phyloP scores from a whole-genome alignment of 805 yeast genomes.

The Candida orba region DNA sequence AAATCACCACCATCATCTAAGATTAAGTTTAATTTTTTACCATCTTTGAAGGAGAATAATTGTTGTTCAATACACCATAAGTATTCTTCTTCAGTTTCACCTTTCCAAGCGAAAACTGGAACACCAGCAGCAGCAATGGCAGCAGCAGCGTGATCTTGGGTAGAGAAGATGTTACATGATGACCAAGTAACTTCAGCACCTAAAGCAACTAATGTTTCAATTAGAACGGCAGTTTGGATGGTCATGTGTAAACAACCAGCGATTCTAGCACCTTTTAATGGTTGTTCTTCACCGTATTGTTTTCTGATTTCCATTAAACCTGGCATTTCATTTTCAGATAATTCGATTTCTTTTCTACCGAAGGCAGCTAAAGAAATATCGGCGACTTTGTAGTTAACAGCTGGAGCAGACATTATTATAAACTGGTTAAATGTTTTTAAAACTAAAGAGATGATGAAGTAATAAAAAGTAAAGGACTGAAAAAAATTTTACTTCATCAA shows the following conservation, averaged over 20 bases:
- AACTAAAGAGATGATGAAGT: too few species aligned
- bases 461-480: too few species aligned
- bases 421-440: background rate
- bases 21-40: slow-evolving; percentile 90
- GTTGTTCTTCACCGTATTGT: slow-evolving; percentile 86
- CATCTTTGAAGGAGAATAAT: slow-evolving; percentile 95
- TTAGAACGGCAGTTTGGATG: slow-evolving; percentile 97
- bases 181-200: slow-evolving; percentile 99
- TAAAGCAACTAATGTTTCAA: slow-evolving; percentile 92
- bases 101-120: slow-evolving; percentile 99
- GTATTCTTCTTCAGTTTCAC: slow-evolving; percentile 99
- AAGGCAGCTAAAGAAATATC: slow-evolving; percentile 98
- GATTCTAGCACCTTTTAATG: slow-evolving; percentile 95
- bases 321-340: slow-evolving; percentile 99
- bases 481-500: too few species aligned
- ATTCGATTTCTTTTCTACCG: slow-evolving; percentile 98
- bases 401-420: slow-evolving; percentile 46
- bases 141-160: slow-evolving; percentile 99
- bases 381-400: slow-evolving; percentile 86
- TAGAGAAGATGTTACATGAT: slow-evolving; percentile 97
- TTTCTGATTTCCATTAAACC: slow-evolving; percentile 97
- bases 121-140: slow-evolving; percentile 99
- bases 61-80: slow-evolving; percentile 99
- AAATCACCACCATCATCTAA: slow-evolving; percentile 99
- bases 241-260: slow-evolving; percentile 99